phyloP scores from a whole-genome alignment of 305 asterid genomes.

The Fraxinus velutina region DNA sequence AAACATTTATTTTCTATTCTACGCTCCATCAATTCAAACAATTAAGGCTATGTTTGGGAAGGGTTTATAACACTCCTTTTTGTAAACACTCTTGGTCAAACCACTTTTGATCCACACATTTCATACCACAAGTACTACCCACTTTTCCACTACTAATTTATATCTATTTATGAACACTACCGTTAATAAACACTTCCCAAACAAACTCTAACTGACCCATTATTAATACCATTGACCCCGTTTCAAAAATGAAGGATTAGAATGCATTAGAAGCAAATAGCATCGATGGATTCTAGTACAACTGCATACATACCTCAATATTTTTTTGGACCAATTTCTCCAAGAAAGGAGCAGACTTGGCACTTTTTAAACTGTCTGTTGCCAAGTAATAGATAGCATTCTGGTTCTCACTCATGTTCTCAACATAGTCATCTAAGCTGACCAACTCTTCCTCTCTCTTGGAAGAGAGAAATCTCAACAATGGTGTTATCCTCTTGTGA shows the following conservation, averaged over 20 bases:
- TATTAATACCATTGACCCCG: background rate
- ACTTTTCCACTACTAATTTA: too few relatives aligned
- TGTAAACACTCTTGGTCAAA: too few relatives aligned
- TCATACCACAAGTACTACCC: too few relatives aligned
- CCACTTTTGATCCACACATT: too few relatives aligned
- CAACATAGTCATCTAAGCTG: constrained; percentile 82
- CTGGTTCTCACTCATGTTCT: constrained; percentile 94
- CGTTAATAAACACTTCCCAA: background rate
- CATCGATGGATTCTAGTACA: background rate
- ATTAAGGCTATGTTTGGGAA: too few relatives aligned
- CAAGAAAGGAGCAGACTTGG: constrained; percentile 90
- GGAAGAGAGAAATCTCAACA: constrained; percentile 80
- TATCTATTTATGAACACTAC: too few relatives aligned
- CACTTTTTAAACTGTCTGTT: constrained; percentile 92
- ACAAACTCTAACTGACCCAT: background rate
- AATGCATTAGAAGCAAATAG: background rate
- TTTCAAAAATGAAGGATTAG: background rate
- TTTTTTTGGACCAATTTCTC: constrained; percentile 88
- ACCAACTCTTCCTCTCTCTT: constrained; percentile 82
- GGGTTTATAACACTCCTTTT: too few relatives aligned
- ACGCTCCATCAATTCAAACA: too few relatives aligned
- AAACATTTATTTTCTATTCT: background rate
- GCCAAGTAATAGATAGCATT: constrained; percentile 90
- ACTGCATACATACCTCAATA: constrained; percentile 60
- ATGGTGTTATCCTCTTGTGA: constrained; percentile 80